A percentile compares a stretch with the other conserved stretches of the same genome.
Evolutionary conservation across 768 basidiomycete genomes (phyloP).

Genomic region (Panaeolus papilionaceus): DNA sequence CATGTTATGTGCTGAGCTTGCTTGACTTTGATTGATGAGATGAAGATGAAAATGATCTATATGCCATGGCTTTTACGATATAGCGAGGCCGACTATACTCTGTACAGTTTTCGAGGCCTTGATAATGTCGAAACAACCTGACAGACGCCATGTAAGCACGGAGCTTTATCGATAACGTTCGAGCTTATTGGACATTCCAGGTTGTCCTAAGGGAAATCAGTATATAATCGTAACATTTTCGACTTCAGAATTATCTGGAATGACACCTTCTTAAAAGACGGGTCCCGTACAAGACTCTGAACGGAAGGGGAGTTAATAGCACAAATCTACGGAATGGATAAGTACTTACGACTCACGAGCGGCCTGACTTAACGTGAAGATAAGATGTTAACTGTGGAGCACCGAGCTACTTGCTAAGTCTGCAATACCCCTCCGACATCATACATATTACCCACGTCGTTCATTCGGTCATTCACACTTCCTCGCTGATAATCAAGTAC

Average conservation of each 20-base stretch:
- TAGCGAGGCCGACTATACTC: not conserved
- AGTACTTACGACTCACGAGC: not conserved
- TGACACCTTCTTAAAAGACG: not conserved
- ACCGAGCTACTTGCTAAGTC: not conserved
- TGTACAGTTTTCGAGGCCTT: not conserved
- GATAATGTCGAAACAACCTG: not conserved
- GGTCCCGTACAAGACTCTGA: not conserved
- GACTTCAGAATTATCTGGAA: not conserved
- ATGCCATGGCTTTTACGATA: not conserved
- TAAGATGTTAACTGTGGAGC: not conserved
- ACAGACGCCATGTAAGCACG: not conserved
- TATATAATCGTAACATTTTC: not conserved
- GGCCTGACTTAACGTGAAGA: conserved; percentile 6
- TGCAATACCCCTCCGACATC: not conserved
- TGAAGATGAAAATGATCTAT: not conserved
- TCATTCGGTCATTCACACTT: conserved; percentile 1
- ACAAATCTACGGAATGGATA: not conserved
- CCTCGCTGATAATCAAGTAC: not conserved
- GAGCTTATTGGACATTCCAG: not conserved
- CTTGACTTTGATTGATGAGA: not conserved
- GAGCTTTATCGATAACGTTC: not conserved
- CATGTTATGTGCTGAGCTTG: not conserved
- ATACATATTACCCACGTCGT: not conserved
- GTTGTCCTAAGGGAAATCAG: not conserved
- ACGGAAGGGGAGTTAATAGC: conserved; percentile 3